phyloP scores from a whole-genome alignment of 352 stramenopile genomes.

The Nothophytophthora sp. region DNA sequence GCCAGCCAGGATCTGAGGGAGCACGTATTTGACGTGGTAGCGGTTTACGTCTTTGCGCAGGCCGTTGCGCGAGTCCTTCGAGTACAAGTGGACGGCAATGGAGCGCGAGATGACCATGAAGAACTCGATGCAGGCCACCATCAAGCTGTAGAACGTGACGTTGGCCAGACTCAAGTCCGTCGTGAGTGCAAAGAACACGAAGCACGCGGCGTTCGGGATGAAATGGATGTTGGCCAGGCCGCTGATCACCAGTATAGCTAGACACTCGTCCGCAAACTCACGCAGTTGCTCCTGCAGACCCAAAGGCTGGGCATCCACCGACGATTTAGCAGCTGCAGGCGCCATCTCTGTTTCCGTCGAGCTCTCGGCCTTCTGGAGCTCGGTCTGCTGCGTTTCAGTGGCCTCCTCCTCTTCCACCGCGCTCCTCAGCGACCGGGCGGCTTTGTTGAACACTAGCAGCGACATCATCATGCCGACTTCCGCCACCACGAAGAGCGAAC shows the following conservation, averaged over 20 bases:
- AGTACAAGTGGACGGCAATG: constrained; percentile 59
- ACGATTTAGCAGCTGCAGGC: neutral
- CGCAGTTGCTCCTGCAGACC: constrained; percentile 34
- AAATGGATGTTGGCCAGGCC: constrained; percentile 69
- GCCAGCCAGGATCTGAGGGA: constrained; percentile 39
- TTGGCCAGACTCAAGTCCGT: constrained; percentile 38
- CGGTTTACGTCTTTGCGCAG: constrained; percentile 43
- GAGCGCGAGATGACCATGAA: constrained; percentile 60
- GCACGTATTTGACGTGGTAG: constrained; percentile 57
- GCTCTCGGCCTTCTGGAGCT: no score
- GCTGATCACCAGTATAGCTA: constrained; percentile 48
- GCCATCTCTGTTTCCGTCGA: constrained; percentile 1
- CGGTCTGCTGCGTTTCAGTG: neutral
- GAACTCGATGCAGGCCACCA: constrained; percentile 42
- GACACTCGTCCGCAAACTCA: constrained; percentile 53
- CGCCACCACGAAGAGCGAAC: constrained; percentile 59
- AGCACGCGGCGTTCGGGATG: constrained; percentile 53
- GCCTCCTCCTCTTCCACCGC: neutral
- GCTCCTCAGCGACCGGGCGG: constrained; percentile 1
- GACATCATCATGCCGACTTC: constrained; percentile 87
- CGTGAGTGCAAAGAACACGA: constrained; percentile 49
- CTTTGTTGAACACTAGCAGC: constrained; percentile 59
- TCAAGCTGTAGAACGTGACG: constrained; percentile 44
- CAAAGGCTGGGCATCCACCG: constrained; percentile 3
- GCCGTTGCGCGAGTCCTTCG: constrained; percentile 57